Base-by-base conservation (phyloP, 83 land plant species). In the Thuja plicata region DNA sequence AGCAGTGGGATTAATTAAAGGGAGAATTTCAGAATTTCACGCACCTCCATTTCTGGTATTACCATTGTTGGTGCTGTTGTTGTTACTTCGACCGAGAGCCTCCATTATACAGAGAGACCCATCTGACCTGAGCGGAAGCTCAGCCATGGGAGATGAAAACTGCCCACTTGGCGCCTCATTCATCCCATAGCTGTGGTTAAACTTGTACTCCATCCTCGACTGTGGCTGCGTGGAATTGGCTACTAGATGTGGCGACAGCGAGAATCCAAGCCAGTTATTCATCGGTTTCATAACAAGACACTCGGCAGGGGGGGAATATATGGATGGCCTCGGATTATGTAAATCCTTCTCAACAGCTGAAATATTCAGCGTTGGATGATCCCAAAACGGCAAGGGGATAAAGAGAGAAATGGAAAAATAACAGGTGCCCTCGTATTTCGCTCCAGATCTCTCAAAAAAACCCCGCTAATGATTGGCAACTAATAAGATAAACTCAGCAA, bases 181-280 rank as follows among this genome's bases (percentile, higher is more conserved):
- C 77, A 87, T 71, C 1, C 88, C 85, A 10, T 91, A 89, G 9
- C 62, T 46, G 10, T 38, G 46, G 52, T 71, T 8, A 60, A 34
- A 76, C 32, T 71, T 17, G 43, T 50, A 76, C 17, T 45, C 85
- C 38, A 76, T 46, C 30, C 46, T 80, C 30, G 85, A 45, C 52
- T 46, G 85, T n/a, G 85, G 85, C 91, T 38, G 78, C 16, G 88
- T 15, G 7, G 87, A 45, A 70, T 52, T 86, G 19, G 50, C 71
- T 37, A 80, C 92, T 3, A 89, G 85, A 85, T 89, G 90, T 5
- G 95, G 90, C 57, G 96, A 91, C 62, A 93, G 88, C 87, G 96
- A 93, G 85, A 94, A 94, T 5, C 91, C 95, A 32, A 94, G 87
- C 96, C 96, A 94, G 89, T 94, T 90, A 87, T 88, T 93, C 91